Conservation (phyloP, 2,329 filamentous ascomycete species). For the Diaporthe caulivora region DNA sequence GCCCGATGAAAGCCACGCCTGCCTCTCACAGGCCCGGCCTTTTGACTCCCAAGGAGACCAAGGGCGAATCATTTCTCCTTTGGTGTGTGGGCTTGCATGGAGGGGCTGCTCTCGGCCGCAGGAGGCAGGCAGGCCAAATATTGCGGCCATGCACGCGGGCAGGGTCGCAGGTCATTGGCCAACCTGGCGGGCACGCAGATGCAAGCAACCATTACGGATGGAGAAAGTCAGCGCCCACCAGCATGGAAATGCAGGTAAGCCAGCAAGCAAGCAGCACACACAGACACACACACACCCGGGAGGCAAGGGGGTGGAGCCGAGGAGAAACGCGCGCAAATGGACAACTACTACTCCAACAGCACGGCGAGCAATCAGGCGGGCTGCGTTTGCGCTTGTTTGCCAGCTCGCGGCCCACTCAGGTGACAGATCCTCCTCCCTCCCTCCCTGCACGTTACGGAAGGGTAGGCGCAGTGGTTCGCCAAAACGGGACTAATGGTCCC, state of each 20-base stretch:
- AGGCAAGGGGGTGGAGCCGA: constrained; percentile 21
- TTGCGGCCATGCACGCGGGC: constrained; percentile 30
- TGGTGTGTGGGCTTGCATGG: constrained; percentile 26
- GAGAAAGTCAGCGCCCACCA: constrained; percentile 10
- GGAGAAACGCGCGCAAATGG: constrained; percentile 23
- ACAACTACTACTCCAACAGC: background rate
- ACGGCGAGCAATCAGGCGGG: background rate
- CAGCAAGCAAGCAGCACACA: no score
- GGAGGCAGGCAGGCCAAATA: constrained; percentile 29
- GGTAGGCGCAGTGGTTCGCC: constrained; percentile 20
- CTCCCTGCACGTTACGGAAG: background rate
- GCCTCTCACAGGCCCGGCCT: constrained; percentile 11
- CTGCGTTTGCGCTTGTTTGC: constrained; percentile 23
- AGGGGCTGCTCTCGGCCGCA: constrained; percentile 26
- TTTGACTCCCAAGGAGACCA: background rate
- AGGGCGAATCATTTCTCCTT: constrained; percentile 32
- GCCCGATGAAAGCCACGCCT: constrained; percentile 1
- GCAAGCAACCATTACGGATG: constrained; percentile 1
- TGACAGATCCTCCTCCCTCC: constrained; percentile 9
- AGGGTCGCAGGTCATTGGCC: constrained; percentile 11
- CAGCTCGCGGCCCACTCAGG: constrained; percentile 2
- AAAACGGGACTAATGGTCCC: background rate
- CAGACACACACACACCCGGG: background rate
- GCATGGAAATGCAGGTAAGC: constrained; percentile 11
- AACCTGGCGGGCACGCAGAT: constrained; percentile 9